Conservation (phyloP, 2,329 filamentous ascomycete species). For the Apiospora hydei region DNA sequence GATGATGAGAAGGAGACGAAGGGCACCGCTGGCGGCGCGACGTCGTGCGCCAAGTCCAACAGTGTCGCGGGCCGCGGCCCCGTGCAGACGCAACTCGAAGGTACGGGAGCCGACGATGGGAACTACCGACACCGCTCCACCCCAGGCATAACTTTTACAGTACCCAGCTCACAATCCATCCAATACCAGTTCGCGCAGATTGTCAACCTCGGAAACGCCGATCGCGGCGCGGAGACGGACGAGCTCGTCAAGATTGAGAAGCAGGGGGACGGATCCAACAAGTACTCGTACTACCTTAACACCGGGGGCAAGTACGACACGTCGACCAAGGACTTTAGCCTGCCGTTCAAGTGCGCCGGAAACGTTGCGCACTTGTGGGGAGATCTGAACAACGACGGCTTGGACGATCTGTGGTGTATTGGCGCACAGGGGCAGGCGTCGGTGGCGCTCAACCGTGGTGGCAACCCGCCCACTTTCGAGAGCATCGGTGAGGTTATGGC, state of each 20-base stretch:
- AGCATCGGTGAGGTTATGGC: slow-evolving; percentile 21
- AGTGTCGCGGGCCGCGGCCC: slow-evolving; percentile 9
- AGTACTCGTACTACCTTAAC: slow-evolving; percentile 22
- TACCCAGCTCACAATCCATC: slow-evolving; percentile 19
- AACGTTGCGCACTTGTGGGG: slow-evolving; percentile 11
- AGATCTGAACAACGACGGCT: slow-evolving; percentile 22
- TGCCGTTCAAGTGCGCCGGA: slow-evolving; percentile 11
- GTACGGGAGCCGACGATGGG: slow-evolving; percentile 16
- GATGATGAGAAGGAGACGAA: slow-evolving; percentile 1
- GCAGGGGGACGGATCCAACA: slow-evolving; percentile 17
- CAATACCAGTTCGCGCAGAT: slow-evolving; percentile 22
- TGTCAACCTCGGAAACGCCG: slow-evolving; percentile 7
- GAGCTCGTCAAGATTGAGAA: slow-evolving; percentile 21
- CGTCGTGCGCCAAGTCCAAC: slow-evolving; percentile 17
- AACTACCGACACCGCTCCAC: slow-evolving; percentile 16
- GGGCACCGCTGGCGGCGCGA: neutral
- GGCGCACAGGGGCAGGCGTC: slow-evolving; percentile 21
- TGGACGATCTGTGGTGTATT: slow-evolving; percentile 24
- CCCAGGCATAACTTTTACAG: neutral
- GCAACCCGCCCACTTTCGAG: slow-evolving; percentile 22
- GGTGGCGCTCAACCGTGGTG: slow-evolving; percentile 22
- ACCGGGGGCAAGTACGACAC: neutral
- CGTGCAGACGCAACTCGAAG: slow-evolving; percentile 14
- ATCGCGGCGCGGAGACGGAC: slow-evolving; percentile 18
- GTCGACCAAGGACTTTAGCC: neutral